phyloP scores from a whole-genome alignment of 768 basidiomycete species.

The Podaxis mareebaensis region DNA sequence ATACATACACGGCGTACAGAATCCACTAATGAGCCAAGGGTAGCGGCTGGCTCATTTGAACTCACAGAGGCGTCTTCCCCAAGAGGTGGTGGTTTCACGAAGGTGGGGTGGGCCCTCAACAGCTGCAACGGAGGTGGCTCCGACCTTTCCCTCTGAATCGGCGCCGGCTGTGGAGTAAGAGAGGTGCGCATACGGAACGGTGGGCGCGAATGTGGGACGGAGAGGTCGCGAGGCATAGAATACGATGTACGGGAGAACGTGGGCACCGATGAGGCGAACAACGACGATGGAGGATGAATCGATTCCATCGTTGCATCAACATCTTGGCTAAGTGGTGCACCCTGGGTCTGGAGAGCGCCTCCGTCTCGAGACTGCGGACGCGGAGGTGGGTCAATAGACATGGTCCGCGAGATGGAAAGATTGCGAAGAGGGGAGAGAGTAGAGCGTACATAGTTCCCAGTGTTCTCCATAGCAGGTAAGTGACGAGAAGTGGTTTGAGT shows the following conservation, averaged over 20 bases:
- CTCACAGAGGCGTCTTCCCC: slow-evolving; percentile 21
- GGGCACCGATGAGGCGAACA: not conserved
- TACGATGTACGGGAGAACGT: slow-evolving; percentile 14
- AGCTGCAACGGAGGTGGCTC: slow-evolving; percentile 70
- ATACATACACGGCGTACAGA: slow-evolving; percentile 54
- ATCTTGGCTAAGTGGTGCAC: slow-evolving; percentile 25
- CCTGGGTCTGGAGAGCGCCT: slow-evolving; percentile 5
- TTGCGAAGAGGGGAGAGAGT: slow-evolving; percentile 47
- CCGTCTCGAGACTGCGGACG: slow-evolving; percentile 13
- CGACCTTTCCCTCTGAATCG: slow-evolving; percentile 40
- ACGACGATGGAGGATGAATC: slow-evolving; percentile 6
- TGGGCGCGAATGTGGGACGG: slow-evolving; percentile 51
- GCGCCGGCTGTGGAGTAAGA: slow-evolving; percentile 65
- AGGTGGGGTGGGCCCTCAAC: slow-evolving; percentile 66
- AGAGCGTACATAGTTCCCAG: slow-evolving; percentile 28
- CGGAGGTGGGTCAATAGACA: slow-evolving; percentile 70
- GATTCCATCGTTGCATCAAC: slow-evolving; percentile 42
- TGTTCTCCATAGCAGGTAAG: slow-evolving; percentile 31
- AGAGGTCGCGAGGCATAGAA: slow-evolving; percentile 38
- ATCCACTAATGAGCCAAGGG: slow-evolving; percentile 60
- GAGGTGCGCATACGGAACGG: slow-evolving; percentile 67
- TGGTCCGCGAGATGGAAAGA: slow-evolving; percentile 51
- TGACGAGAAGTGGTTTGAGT: slow-evolving; percentile 19
- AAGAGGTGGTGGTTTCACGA: slow-evolving; percentile 60
- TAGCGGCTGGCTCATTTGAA: slow-evolving; percentile 35